Evolutionary conservation across 2,329 filamentous ascomycete genomes (phyloP).

Genomic region (Endothia cerciana): DNA sequence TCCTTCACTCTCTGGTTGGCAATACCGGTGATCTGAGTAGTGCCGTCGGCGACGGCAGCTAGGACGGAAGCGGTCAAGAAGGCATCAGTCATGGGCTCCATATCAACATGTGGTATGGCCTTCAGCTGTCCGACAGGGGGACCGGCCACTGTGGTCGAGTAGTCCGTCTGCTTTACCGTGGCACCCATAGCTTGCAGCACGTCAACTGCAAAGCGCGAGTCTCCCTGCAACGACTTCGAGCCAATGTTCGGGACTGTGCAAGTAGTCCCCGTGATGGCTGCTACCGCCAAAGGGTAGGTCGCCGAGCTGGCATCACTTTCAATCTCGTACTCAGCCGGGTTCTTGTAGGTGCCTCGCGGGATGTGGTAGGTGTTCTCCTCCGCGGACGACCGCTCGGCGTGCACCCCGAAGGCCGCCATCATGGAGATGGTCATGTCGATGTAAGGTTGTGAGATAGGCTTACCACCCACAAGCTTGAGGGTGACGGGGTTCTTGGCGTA

Average conservation of each 20-base stretch:
- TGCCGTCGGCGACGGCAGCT: slow-evolving; percentile 82
- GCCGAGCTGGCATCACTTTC: slow-evolving; percentile 98
- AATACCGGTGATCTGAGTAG: slow-evolving; percentile 88
- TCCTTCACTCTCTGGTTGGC: slow-evolving; percentile 98
- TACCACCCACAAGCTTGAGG: slow-evolving; percentile 87
- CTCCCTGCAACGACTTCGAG: slow-evolving; percentile 87
- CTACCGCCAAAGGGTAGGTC: slow-evolving; percentile 91
- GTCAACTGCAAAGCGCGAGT: slow-evolving; percentile 90
- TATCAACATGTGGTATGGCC: slow-evolving; percentile 82
- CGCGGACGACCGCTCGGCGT: slow-evolving; percentile 73
- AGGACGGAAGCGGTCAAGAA: slow-evolving; percentile 95
- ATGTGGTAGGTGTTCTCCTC: slow-evolving; percentile 94
- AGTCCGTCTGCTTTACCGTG: slow-evolving; percentile 79
- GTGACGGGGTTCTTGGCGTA: slow-evolving; percentile 96
- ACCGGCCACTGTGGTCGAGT: slow-evolving; percentile 90
- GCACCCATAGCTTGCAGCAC: slow-evolving; percentile 94
- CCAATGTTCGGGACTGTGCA: slow-evolving; percentile 98
- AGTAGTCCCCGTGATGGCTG: slow-evolving; percentile 92
- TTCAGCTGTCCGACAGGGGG: slow-evolving; percentile 75
- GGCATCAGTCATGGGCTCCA: slow-evolving; percentile 99
- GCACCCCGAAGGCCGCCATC: slow-evolving; percentile 91
- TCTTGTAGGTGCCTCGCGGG: slow-evolving; percentile 80
- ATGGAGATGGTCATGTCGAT: slow-evolving; percentile 99
- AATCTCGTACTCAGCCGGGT: slow-evolving; percentile 83
- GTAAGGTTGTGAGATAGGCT: slow-evolving; percentile 94